These are phyloP conservation scores for Meyerozyma guilliermondii DNA, from an alignment of 1,139 yeast genomes.

Conservation along the genomic window DNA sequence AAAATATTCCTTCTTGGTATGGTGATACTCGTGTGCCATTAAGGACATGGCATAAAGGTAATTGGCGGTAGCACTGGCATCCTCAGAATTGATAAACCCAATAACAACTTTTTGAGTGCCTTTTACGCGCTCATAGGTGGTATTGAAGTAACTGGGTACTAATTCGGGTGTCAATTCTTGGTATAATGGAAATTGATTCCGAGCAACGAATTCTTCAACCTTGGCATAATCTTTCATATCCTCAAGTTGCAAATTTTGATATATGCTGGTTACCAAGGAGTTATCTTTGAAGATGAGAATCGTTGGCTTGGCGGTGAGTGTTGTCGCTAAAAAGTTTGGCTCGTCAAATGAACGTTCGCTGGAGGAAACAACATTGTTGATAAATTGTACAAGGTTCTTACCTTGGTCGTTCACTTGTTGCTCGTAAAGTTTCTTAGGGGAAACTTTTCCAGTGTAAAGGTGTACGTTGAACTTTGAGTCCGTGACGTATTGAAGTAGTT, in stretches of 20 bases:
- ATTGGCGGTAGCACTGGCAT: conserved; percentile 30
- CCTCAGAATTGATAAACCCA: conserved; percentile 43
- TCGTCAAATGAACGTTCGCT: conserved; percentile 31
- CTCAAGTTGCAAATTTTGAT: conserved; percentile 57
- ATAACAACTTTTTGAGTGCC: conserved; percentile 45
- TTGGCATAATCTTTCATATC: conserved; percentile 49
- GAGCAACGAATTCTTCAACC: conserved; percentile 45
- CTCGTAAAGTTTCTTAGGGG: conserved; percentile 33
- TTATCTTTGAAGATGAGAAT: conserved; percentile 55
- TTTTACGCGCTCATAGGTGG: conserved; percentile 13
- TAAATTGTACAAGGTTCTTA: conserved; percentile 30
- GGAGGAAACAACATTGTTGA: conserved; percentile 31
- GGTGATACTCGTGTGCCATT: conserved; percentile 51
- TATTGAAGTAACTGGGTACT: conserved; percentile 31
- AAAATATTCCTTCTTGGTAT: conserved; percentile 39
- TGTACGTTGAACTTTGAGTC: conserved; percentile 50
- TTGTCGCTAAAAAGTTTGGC: conserved; percentile 44
- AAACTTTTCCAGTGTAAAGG: conserved; percentile 41
- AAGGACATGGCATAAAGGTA: conserved; percentile 40
- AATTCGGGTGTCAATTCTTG: conserved; percentile 45
- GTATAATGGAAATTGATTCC: conserved; percentile 45
- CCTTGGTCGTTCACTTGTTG: conserved; percentile 40
- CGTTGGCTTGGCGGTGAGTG: conserved; percentile 58
- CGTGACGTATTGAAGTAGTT: conserved; percentile 54
- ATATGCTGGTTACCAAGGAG: conserved; percentile 46